A percentile compares a stretch with the other conserved stretches of the same genome.
Conservation (phyloP, 2,329 filamentous ascomycete genomes). For the Sporothrix pseudoabietina region DNA sequence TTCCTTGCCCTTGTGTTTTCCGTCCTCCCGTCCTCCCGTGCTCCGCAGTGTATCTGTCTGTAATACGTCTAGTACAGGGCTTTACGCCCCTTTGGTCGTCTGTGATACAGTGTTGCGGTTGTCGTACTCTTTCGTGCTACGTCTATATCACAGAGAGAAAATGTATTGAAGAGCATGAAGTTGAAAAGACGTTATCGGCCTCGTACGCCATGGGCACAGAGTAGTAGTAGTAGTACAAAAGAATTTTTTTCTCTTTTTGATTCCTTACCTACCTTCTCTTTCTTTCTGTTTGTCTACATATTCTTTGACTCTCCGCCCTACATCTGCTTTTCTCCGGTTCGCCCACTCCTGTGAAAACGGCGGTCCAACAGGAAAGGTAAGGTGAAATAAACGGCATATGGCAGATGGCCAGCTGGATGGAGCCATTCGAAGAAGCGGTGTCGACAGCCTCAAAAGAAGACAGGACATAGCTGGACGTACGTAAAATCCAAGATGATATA, state of each 20-base stretch:
- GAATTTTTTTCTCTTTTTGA: not conserved
- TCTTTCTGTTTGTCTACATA: not conserved
- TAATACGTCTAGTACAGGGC: slow-evolving; percentile 4
- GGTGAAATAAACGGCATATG: not conserved
- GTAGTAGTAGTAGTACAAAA: not conserved
- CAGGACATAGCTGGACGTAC: no score
- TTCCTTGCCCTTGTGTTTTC: not conserved
- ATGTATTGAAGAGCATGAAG: not conserved
- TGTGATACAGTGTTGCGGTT: not conserved
- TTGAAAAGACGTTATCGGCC: not conserved
- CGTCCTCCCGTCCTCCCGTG: slow-evolving; percentile 1
- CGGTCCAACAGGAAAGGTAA: not conserved
- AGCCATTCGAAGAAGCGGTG: slow-evolving; percentile 2
- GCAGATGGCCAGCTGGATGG: not conserved
- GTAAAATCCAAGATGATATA: not conserved
- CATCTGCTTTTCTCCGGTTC: not conserved
- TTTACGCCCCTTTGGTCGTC: not conserved
- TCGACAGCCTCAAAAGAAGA: not conserved
- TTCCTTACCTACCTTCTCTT: not conserved
- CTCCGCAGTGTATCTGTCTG: not conserved
- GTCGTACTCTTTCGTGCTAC: not conserved
- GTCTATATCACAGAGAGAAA: not conserved
- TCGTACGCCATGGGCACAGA: not conserved
- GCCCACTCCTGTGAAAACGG: not conserved
- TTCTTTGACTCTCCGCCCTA: slow-evolving; percentile 2